Conservation (phyloP, 129 eudicot genomes). For the Centaurea solstitialis region DNA sequence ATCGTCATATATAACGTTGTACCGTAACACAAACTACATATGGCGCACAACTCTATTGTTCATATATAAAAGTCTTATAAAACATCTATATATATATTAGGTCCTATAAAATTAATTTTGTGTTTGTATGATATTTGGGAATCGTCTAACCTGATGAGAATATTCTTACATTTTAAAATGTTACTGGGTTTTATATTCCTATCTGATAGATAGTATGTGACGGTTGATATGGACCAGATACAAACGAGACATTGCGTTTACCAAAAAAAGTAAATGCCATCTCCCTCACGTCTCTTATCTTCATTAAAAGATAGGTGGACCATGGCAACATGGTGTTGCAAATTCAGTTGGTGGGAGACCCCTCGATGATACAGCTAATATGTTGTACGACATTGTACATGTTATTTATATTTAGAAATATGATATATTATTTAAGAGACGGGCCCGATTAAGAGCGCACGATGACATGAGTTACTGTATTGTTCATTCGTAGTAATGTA, state of each 20-base stretch:
- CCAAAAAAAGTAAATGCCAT: slow-evolving; percentile 16
- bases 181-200: background rate
- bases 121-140: background rate
- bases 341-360: slow-evolving; percentile 21
- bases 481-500: too few relatives aligned
- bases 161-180: background rate
- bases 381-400: slow-evolving; percentile 10
- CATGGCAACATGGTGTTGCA: slow-evolving; percentile 20
- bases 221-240: background rate
- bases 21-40: too few relatives aligned
- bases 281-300: slow-evolving; percentile 24
- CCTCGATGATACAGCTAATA: background rate
- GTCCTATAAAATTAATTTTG: background rate
- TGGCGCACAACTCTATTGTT: background rate
- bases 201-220: background rate
- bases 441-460: too few relatives aligned
- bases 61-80: background rate
- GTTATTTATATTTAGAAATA: background rate
- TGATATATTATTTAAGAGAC: background rate
- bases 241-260: background rate
- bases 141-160: background rate
- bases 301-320: slow-evolving; percentile 12
- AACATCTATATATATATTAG: too few relatives aligned
- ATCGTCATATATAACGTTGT: too few relatives aligned
- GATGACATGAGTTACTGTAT: too few relatives aligned